A percentile compares a stretch with the other conserved stretches of the same genome.
Conservation (phyloP, 805 yeast genomes). For the Pichia phayaonensis region DNA sequence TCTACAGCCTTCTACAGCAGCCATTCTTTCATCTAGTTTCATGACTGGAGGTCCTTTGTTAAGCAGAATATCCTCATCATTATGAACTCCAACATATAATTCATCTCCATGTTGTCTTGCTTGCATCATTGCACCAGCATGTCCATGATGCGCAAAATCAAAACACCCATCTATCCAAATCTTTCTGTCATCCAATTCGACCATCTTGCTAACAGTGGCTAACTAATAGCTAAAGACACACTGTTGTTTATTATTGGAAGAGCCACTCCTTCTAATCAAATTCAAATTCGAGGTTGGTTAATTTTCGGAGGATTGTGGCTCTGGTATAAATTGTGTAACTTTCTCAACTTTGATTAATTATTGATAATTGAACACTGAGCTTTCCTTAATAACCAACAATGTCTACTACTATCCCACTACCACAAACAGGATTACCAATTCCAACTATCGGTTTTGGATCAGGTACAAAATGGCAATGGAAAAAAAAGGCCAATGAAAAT, state of each 20-base stretch:
- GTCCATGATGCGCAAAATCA: slow-evolving; percentile 97
- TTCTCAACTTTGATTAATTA: too few relatives aligned
- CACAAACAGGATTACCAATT: slow-evolving; percentile 13
- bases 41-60: slow-evolving; percentile 96
- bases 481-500: slow-evolving; percentile 20
- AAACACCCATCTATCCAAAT: slow-evolving; percentile 98
- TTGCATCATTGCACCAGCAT: slow-evolving; percentile 93
- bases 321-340: too few relatives aligned
- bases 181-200: slow-evolving; percentile 27
- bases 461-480: slow-evolving; percentile 51
- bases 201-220: background rate
- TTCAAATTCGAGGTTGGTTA: too few relatives aligned
- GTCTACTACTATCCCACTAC: slow-evolving; percentile 2
- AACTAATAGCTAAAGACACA: too few relatives aligned
- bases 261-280: too few relatives aligned
- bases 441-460: slow-evolving; percentile 37
- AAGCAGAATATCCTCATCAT: slow-evolving; percentile 72
- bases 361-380: too few relatives aligned
- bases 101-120: slow-evolving; percentile 78
- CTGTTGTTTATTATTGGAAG: background rate
- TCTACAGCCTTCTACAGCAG: slow-evolving; percentile 84
- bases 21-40: slow-evolving; percentile 68
- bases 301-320: too few relatives aligned
- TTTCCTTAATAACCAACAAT: background rate
- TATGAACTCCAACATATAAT: slow-evolving; percentile 82